phyloP scores from a whole-genome alignment of 352 stramenopile genomes.

The Nothophytophthora sp. region DNA sequence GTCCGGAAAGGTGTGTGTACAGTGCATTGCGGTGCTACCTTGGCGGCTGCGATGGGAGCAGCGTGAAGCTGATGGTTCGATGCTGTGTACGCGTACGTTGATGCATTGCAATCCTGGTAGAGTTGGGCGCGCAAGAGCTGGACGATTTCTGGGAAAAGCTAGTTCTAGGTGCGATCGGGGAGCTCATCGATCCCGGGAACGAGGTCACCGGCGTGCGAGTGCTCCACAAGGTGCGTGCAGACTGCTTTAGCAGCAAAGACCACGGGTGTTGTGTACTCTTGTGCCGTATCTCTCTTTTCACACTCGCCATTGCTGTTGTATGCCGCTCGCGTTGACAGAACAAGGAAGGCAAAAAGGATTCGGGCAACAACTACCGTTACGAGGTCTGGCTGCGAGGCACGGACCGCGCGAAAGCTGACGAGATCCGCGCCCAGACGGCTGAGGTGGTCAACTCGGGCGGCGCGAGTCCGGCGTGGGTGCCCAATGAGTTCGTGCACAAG shows the following conservation, averaged over 20 bases:
- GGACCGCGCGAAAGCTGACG: constrained; percentile 63
- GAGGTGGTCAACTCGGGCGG: constrained; percentile 69
- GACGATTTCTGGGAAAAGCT: constrained; percentile 91
- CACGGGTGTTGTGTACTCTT: too few relatives aligned
- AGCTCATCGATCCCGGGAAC: constrained; percentile 84
- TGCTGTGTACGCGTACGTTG: too few relatives aligned
- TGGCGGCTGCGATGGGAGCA: background rate
- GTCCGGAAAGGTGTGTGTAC: constrained; percentile 64
- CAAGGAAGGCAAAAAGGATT: constrained; percentile 85
- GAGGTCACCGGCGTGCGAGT: constrained; percentile 92
- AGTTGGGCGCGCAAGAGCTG: constrained; percentile 71
- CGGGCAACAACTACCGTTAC: constrained; percentile 84
- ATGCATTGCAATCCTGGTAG: constrained; percentile 26
- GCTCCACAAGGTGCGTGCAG: constrained; percentile 81
- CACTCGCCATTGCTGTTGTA: background rate
- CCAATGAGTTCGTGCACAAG: constrained; percentile 81
- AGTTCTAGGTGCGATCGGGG: constrained; percentile 89
- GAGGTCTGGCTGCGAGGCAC: constrained; percentile 81
- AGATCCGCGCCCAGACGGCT: constrained; percentile 74
- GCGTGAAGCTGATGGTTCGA: background rate
- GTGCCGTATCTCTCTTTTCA: background rate
- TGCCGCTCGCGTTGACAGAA: constrained; percentile 38
- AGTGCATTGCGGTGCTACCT: too few relatives aligned
- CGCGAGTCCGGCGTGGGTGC: constrained; percentile 42
- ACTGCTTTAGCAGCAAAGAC: background rate